Base-by-base conservation (phyloP, 2,329 filamentous ascomycete genomes). In the Ilyonectria destructans region DNA sequence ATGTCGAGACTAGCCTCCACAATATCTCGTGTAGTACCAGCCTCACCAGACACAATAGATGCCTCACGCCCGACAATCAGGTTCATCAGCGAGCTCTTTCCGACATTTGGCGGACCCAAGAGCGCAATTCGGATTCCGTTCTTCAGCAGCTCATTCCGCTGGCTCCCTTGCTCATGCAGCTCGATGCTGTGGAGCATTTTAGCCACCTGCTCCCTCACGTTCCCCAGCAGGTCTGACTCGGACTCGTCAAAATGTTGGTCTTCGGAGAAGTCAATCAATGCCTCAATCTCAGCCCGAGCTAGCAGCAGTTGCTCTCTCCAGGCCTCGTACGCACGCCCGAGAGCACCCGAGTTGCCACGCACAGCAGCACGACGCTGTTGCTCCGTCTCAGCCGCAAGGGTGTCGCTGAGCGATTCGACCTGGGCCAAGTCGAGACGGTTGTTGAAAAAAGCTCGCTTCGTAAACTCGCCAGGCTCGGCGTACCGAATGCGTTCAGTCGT, bases 201-300 rank as follows among this genome's bases (percentile, higher is more conserved):
- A 1, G 80, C 77, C 2, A 97, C 88, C 76, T 95, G 90, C 0
- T 72, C 73, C 1, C 90, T 87, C 33, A 98, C 93, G 56, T 91
- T 94, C 1, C 78, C 80, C 51, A 97, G 86, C 23, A 98, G 85
- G 62, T 93, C 88, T 0, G 86, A 83, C 1, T 94, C 93, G 3
- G 93, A 92, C 80, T 97, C 95, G 74, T 98, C 95, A 77, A 99
- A 97, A 82, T 98, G 93, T 81, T 99, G 96, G 77, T 98, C 96
- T 80, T 99, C 96, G 1, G 94, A 93, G 79, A 99, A 99, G 81
- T 99, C 96, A 69, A 99, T 98, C 73, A 99, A 83, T 0, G 96
- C 96, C 81, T 99, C 96, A 45, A 99, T 87, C 82, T 98, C 95
- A 10, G 94, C 96, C 2, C 96, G 90, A 10, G 95, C 95, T 69